These are phyloP conservation scores for Emericellopsis cladophorae DNA, from an alignment of 2,329 filamentous ascomycete genomes.

Conservation along the genomic window DNA sequence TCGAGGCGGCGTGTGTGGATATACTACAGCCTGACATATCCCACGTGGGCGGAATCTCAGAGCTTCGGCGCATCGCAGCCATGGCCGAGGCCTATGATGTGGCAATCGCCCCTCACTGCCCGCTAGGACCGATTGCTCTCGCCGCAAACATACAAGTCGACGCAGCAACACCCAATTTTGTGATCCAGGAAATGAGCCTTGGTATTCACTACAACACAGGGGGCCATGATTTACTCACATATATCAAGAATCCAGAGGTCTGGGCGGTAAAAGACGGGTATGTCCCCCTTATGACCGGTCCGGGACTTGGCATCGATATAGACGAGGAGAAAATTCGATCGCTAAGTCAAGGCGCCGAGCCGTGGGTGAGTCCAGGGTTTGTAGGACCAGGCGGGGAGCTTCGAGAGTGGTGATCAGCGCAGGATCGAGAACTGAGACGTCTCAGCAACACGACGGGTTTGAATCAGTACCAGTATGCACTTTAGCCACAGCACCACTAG, in stretches of 20 bases:
- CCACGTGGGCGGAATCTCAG: slow-evolving; percentile 62
- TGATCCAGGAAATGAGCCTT: slow-evolving; percentile 61
- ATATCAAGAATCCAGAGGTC: slow-evolving; percentile 46
- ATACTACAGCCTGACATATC: slow-evolving; percentile 62
- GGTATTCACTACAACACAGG: slow-evolving; percentile 64
- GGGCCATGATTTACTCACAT: slow-evolving; percentile 46
- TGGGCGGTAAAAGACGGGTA: slow-evolving; percentile 47
- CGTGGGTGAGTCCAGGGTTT: too few species aligned
- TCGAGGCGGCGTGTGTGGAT: slow-evolving; percentile 56
- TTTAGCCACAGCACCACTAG: too few species aligned
- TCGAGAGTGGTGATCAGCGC: too few species aligned
- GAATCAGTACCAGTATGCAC: too few species aligned
- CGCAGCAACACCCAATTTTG: slow-evolving; percentile 44
- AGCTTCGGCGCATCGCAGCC: slow-evolving; percentile 54
- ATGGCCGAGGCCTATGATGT: slow-evolving; percentile 62
- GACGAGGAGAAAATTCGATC: slow-evolving; percentile 54
- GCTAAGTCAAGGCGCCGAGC: too few species aligned
- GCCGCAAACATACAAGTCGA: slow-evolving; percentile 56
- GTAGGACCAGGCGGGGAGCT: too few species aligned
- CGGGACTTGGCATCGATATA: slow-evolving; percentile 53
- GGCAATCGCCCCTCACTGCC: slow-evolving; percentile 57
- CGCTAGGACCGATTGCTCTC: slow-evolving; percentile 55
- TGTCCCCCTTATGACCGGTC: slow-evolving; percentile 43
- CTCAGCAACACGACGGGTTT: too few species aligned
- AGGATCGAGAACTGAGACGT: too few species aligned